Evolutionary conservation across 2,329 filamentous ascomycete species (phyloP).

Genomic region (Penicillium thymicola): DNA sequence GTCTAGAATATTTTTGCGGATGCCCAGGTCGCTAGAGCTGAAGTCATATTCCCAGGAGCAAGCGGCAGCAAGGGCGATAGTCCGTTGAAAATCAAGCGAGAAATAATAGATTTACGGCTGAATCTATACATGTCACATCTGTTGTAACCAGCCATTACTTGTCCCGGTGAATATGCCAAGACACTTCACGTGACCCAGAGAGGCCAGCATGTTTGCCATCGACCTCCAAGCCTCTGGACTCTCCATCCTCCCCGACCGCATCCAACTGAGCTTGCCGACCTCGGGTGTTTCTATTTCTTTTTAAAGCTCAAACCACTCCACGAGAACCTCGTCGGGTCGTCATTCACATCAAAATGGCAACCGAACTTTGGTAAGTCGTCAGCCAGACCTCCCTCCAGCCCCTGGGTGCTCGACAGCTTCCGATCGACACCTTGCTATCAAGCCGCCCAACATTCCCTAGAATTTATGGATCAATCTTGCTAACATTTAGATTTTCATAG

Average conservation of each 20-base stretch:
- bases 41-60: no score
- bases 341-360: constrained; percentile 60
- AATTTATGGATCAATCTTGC: constrained; percentile 10
- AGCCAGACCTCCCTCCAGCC: constrained; percentile 30
- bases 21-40: no score
- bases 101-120: neutral
- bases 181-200: constrained; percentile 30
- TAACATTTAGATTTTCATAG: constrained; percentile 50
- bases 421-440: constrained; percentile 11
- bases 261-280: constrained; percentile 22
- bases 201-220: constrained; percentile 37
- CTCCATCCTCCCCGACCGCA: constrained; percentile 28
- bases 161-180: constrained; percentile 25
- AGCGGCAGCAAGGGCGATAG: no score
- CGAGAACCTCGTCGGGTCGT: constrained; percentile 17
- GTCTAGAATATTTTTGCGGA: no score
- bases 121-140: constrained; percentile 3
- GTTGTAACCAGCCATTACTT: neutral
- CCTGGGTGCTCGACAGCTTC: constrained; percentile 33
- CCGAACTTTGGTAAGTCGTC: constrained; percentile 75
- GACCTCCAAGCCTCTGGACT: constrained; percentile 30
- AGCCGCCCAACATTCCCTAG: neutral
- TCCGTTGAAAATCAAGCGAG: no score
- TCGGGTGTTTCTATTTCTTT: constrained; percentile 15
- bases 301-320: constrained; percentile 14